Percentiles rank a stretch among this genome's conserved stretches.
phyloP scores from a whole-genome alignment of 2,329 filamentous ascomycete genomes.

The Xylariales sp. region DNA sequence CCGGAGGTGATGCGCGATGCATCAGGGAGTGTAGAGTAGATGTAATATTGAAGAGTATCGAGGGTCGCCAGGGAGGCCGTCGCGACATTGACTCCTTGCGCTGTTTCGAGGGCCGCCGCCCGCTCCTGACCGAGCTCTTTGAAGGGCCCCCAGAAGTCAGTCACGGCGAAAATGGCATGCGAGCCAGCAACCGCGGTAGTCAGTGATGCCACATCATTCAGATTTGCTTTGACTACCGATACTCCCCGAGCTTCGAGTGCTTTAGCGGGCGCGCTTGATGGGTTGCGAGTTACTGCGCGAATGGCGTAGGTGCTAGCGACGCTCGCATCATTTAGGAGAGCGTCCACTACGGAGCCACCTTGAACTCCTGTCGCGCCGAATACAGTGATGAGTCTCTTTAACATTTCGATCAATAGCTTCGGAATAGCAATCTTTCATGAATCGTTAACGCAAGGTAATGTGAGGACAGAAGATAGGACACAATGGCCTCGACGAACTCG shows the following conservation, averaged over 20 bases:
- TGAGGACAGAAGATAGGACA: not conserved
- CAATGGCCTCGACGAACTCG: not conserved
- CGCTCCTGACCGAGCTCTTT: conserved; percentile 7
- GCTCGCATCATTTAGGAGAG: conserved; percentile 1
- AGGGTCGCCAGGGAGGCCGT: conserved; percentile 6
- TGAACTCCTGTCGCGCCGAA: conserved; percentile 8
- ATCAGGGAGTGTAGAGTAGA: conserved; percentile 28
- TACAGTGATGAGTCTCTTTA: conserved; percentile 1
- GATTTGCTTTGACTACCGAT: not conserved
- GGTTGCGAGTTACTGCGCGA: conserved; percentile 14
- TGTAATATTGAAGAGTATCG: conserved; percentile 15
- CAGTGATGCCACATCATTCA: conserved; percentile 10
- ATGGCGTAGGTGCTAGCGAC: conserved; percentile 1
- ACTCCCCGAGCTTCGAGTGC: not conserved
- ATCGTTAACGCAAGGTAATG: not conserved
- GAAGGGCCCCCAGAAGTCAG: conserved; percentile 25
- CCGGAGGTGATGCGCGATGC: conserved; percentile 21
- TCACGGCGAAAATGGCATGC: conserved; percentile 18
- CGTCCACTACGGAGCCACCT: conserved; percentile 1
- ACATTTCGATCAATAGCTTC: not conserved
- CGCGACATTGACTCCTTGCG: conserved; percentile 21
- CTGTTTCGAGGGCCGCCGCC: conserved; percentile 16
- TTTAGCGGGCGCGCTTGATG: conserved; percentile 13
- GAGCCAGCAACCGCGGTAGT: conserved; percentile 5
- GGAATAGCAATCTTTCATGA: not conserved